Evolutionary conservation across 371 early-diverging fungal genomes (phyloP).

Genomic region (Syncephalastrum sp.): DNA sequence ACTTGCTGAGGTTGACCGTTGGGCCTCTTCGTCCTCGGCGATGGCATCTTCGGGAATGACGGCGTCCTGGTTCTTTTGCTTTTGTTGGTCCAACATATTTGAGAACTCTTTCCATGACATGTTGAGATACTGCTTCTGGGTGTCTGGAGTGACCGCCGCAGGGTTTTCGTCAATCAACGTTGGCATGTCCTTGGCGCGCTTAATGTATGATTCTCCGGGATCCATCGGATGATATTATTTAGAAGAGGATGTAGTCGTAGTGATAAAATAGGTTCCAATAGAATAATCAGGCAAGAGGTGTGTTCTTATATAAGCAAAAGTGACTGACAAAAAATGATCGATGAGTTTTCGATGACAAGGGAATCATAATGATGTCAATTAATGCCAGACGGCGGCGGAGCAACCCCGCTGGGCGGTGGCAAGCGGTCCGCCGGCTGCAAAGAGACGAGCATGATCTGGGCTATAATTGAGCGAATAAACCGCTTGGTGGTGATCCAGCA

Average conservation of each 20-base stretch:
- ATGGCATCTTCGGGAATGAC: no score
- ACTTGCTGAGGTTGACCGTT: not conserved
- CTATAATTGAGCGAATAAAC: conserved; percentile 59
- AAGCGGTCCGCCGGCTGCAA: conserved; percentile 68
- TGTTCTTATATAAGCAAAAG: not conserved
- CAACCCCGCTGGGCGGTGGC: conserved; percentile 57
- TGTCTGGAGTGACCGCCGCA: conserved; percentile 31
- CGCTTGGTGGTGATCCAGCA: conserved; percentile 48
- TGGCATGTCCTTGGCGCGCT: conserved; percentile 41
- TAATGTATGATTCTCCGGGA: conserved; percentile 43
- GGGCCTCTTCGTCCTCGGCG: not conserved
- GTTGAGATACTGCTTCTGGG: conserved; percentile 9
- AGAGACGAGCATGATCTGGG: conserved; percentile 40
- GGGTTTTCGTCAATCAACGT: conserved; percentile 47
- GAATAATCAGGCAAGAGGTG: not conserved
- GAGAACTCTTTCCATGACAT: conserved; percentile 15
- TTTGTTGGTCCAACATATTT: conserved; percentile 5
- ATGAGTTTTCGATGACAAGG: not conserved
- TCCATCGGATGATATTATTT: conserved; percentile 25
- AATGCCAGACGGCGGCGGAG: conserved; percentile 47
- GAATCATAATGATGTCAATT: conserved; percentile 7
- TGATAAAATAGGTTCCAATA: not conserved
- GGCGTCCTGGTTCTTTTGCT: not conserved
- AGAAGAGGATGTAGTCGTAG: not conserved
- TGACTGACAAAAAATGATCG: conserved; percentile 6